Percentiles rank a stretch among this genome's conserved stretches.
Conservation (phyloP, 441 rosid genomes). For the Arabidopsis lyrata region DNA sequence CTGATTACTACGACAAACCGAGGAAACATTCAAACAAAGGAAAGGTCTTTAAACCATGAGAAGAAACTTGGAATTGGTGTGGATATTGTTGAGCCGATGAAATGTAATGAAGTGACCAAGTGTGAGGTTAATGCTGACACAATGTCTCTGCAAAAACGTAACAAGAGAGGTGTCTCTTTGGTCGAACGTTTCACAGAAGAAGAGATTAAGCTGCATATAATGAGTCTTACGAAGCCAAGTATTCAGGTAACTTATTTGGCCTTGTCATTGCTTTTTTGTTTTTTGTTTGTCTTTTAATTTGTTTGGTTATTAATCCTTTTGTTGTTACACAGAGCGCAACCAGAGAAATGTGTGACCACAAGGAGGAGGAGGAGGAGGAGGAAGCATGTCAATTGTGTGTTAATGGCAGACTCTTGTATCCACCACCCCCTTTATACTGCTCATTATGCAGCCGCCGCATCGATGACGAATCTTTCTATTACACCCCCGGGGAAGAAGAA, state of each 20-base stretch:
- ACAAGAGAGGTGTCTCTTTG: conserved; percentile 55
- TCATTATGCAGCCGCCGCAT: conserved; percentile 54
- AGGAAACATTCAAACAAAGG: not conserved
- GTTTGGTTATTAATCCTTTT: conserved; percentile 21
- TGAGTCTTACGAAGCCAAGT: conserved; percentile 53
- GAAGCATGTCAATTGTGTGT: conserved; percentile 66
- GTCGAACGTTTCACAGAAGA: conserved; percentile 62
- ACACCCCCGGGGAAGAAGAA: conserved; percentile 50
- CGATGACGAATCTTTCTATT: conserved; percentile 51
- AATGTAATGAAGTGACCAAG: conserved; percentile 21
- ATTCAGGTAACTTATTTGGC: conserved; percentile 53
- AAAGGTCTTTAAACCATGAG: not conserved
- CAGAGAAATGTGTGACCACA: conserved; percentile 16
- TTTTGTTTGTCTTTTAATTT: not conserved
- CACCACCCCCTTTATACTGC: conserved; percentile 67
- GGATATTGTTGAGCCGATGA: conserved; percentile 29
- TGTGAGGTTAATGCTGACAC: conserved; percentile 17
- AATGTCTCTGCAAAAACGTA: conserved; percentile 24
- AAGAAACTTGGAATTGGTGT: not conserved
- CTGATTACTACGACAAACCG: not conserved
- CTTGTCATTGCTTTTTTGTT: conserved; percentile 1
- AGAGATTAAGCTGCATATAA: conserved; percentile 62
- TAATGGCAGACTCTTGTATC: conserved; percentile 47
- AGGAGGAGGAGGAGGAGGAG: conserved; percentile 34
- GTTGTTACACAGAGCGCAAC: conserved; percentile 31